Evolutionary conservation across 495 filamentous ascomycete genomes (phyloP).

Genomic region (Annulohypoxylon bovei): DNA sequence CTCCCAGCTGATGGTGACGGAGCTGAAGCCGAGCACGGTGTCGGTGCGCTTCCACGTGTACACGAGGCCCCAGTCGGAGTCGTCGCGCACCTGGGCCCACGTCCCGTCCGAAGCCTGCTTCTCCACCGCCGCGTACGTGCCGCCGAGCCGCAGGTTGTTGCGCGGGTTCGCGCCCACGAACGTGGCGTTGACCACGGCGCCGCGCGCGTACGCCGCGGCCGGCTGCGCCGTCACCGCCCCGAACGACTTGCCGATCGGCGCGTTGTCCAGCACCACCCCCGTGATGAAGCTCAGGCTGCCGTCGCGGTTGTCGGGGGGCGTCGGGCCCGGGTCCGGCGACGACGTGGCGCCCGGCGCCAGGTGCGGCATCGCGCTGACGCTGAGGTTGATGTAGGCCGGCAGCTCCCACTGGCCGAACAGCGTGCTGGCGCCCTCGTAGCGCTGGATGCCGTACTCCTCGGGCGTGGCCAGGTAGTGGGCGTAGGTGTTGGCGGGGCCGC

Average conservation of each 20-base stretch:
- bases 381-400: constrained; percentile 87
- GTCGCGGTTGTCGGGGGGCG: constrained; percentile 81
- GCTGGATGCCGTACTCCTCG: constrained; percentile 89
- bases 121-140: constrained; percentile 85
- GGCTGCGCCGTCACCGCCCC: constrained; percentile 73
- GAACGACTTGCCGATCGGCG: constrained; percentile 73
- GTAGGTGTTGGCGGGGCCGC: constrained; percentile 92
- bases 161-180: constrained; percentile 93
- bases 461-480: constrained; percentile 91
- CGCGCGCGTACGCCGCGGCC: constrained; percentile 63
- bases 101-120: constrained; percentile 48
- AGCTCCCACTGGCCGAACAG: constrained; percentile 86
- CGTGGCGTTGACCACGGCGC: constrained; percentile 70
- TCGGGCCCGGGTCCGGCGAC: constrained; percentile 66
- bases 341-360: constrained; percentile 63
- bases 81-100: constrained; percentile 77
- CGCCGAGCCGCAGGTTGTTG: constrained; percentile 84
- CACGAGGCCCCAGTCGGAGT: constrained; percentile 82
- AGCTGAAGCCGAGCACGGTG: constrained; percentile 74
- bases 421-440: constrained; percentile 96
- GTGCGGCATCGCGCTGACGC: constrained; percentile 74
- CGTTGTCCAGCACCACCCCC: constrained; percentile 77
- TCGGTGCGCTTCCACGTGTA: constrained; percentile 86
- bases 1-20: constrained; percentile 83
- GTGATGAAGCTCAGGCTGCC: constrained; percentile 81